These are phyloP conservation scores for Candida dendrica DNA, from an alignment of 805 yeast species.

Conservation along the genomic window DNA sequence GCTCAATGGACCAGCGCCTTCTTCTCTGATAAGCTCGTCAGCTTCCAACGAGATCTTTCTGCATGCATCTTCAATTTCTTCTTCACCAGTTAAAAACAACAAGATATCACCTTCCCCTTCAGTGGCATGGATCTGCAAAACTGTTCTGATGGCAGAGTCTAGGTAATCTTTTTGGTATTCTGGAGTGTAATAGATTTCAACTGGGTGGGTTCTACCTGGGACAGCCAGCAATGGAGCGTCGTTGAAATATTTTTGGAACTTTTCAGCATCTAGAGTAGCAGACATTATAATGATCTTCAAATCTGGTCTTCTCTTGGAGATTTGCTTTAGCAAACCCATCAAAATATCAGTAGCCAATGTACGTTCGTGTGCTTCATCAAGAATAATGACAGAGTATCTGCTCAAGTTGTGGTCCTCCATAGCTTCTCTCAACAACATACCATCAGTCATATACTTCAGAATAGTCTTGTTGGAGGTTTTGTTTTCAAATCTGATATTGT, in stretches of 20 bases:
- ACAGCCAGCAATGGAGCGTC: constrained; percentile 93
- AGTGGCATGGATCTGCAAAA: constrained; percentile 92
- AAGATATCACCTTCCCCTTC: constrained; percentile 90
- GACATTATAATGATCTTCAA: constrained; percentile 93
- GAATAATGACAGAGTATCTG: constrained; percentile 80
- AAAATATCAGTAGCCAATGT: constrained; percentile 93
- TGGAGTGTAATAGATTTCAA: constrained; percentile 93
- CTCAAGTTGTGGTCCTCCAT: constrained; percentile 87
- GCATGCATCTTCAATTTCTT: constrained; percentile 96
- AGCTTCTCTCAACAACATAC: constrained; percentile 95
- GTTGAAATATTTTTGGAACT: constrained; percentile 83
- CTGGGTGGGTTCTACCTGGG: constrained; percentile 97
- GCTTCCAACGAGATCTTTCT: constrained; percentile 81
- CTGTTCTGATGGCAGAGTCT: constrained; percentile 93
- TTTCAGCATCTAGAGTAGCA: constrained; percentile 95
- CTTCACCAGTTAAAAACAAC: constrained; percentile 90
- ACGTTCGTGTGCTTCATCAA: constrained; percentile 98
- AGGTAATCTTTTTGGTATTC: constrained; percentile 92
- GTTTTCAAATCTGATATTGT: constrained; percentile 89
- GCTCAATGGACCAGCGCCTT: constrained; percentile 78
- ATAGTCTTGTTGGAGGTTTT: constrained; percentile 75
- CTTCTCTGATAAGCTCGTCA: constrained; percentile 83
- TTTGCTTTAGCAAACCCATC: constrained; percentile 89
- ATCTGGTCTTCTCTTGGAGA: constrained; percentile 74
- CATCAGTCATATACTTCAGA: constrained; percentile 95